Evolutionary conservation across 768 basidiomycete species (phyloP), one percentile per base, ranked within the genome.

Genomic region (Mycena galopus): DNA sequence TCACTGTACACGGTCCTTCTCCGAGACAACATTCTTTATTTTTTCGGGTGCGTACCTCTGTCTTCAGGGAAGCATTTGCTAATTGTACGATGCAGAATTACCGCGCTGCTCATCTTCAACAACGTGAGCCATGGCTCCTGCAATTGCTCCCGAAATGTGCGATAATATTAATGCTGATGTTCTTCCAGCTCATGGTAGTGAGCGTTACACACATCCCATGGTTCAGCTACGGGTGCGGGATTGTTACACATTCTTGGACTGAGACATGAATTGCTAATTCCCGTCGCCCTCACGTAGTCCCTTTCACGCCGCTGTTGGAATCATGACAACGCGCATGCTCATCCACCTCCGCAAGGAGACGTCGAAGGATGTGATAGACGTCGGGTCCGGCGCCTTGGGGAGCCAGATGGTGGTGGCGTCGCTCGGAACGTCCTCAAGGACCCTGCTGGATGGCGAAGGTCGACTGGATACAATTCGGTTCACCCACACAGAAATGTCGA

Each of bases 151-250:
- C 44, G 2, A 27, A 25, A 7, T 72, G 14, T 14, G 39, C 29
- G n/a, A n/a, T n/a, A n/a, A n/a, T n/a, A n/a, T n/a, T n/a, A n/a
- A n/a, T 29, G 23, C 50, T 55, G 25, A 58, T 9, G 3, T 59
- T 14, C 10, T 27, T 16, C 6, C 35, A 71, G 73, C 73, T 74
- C 29, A 74, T 74, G 73, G 73, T 74, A 35, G 69, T 74, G 42
- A 84, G 83, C 23, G 74, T 83, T 2, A 86, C 86, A 0, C 79
- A 79, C 51, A 87, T 88, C 37, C 87, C 87, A 5, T 88, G 87
- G 87, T 87, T 88, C 69, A 85, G 87, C 65, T 86, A 85, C 74
- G 83, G 79, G 83, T 83, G 68, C 25, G 79, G n/a, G n/a, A n/a
- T n/a, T n/a, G n/a, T n/a, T n/a, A n/a, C n/a, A n/a, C n/a, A n/a